Base-by-base conservation (phyloP, 495 filamentous ascomycete species). In the Tuber melanosporum region DNA sequence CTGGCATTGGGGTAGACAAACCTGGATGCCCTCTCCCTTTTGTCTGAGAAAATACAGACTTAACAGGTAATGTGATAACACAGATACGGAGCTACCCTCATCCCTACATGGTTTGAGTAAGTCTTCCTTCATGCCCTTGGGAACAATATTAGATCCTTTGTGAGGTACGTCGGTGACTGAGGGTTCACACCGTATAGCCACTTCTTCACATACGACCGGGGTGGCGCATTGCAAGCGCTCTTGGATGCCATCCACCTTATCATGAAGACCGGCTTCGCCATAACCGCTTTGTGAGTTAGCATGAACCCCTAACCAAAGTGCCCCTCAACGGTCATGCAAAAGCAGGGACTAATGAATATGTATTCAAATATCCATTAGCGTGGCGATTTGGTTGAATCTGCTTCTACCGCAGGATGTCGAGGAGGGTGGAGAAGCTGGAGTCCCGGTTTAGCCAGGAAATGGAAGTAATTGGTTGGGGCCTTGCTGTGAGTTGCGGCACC, bases 191-290 rank as follows among this genome's bases (percentile, higher is more conserved):
- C 73, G 12, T 83, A 84, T 76, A 81, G 81, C 49, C 90, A 89
- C 78, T 89, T 96, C 75, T 97, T 97, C 84, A 91, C 92, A 9
- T 89, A 88, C 70, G 78, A 76, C 0, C 93, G 93, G n/a, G 85
- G 78, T 49, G 78, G 76, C 14, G 87, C 89, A 15, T 86, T 95
- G 73, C 87, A 88, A 49, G 94, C 94, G 4, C 91, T 97, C 83
- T 87, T 94, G 74, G 92, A 97, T 82, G 94, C 94, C 70, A 92
- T 96, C 17, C 88, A 87, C 36, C 85, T 98, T 44, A 87, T 97
- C 71, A 90, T 96, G 89, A 89, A 92, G 84, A 96, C 93, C 41
- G 91, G 91, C 3, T 92, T 92, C 77, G 90, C 89, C 0, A 86
- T 97, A 39, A 91, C 91, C 0, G 93, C 91, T 0, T 70, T 80